Evolutionary conservation across 2,329 filamentous ascomycete species (phyloP), one percentile per base, ranked within the genome.

Genomic region (Neocucurbitaria cava): DNA sequence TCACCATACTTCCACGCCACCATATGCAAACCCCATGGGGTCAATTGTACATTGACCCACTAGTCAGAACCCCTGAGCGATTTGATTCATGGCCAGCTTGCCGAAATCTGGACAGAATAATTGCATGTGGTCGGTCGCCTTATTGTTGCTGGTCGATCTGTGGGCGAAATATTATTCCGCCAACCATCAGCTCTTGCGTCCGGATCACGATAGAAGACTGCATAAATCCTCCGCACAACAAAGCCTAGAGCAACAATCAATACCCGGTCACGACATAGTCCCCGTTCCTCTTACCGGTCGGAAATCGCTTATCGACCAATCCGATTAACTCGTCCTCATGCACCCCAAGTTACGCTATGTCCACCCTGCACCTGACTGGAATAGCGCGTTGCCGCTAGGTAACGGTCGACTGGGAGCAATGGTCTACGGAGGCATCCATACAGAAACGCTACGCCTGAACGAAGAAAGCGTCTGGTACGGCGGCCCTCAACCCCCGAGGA

Each of bases 331-430:
- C 30, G 17, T 5, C 28, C 23, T 43, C 38, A 51, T 28, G 23
- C 40, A 36, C 38, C 41, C 49, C 48, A 56, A 56, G 46, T 45
- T 59, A 24, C 45, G 49, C 49, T 59, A 56, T 38, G 26, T 33
- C 35, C 42, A 44, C 46, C 56, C 56, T 42, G 56, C 56, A 50
- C 52, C 47, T 42, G 13, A 23, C 52, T 79, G 76, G 75, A 67
- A 75, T 46, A 69, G 78, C 52, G 77, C 78, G 23, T 67, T 83
- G 1, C 81, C 81, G 1, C 70, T 83, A 44, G 81, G 81, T 9
- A 83, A 83, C 61, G 81, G 81, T 20, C 75, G 81, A 43, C 65
- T 79, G 1, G 78, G 78, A 5, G 74, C 70, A 13, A 81, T 82
- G 79, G 66, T 82, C 9, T 78, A 80, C 64, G 79, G 80, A 23